A percentile compares a stretch with the other conserved stretches of the same genome.
These are phyloP conservation scores for Boletus rufocinnamomeus DNA, from an alignment of 768 basidiomycete genomes.

Conservation along the genomic window DNA sequence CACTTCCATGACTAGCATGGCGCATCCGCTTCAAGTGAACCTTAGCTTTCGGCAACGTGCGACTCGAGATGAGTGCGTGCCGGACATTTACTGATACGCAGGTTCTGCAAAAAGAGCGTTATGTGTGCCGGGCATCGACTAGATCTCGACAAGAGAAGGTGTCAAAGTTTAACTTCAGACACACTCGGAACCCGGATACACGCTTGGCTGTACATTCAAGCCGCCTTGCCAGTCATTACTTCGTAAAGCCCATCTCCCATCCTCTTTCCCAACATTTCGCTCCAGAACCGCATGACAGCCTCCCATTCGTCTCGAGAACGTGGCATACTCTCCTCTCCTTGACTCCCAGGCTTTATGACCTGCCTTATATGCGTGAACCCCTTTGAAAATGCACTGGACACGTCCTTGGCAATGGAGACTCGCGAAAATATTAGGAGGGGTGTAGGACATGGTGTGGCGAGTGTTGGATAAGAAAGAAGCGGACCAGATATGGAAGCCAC, in stretches of 20 bases:
- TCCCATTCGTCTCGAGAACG: conserved; percentile 75
- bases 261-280: conserved; percentile 59
- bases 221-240: conserved; percentile 47
- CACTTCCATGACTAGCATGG: background rate
- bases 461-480: conserved; percentile 75
- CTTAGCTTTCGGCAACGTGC: no score
- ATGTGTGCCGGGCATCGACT: background rate
- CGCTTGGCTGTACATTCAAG: background rate
- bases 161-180: background rate
- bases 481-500: conserved; percentile 72
- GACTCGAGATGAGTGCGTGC: background rate
- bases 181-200: background rate
- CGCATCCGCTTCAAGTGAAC: background rate
- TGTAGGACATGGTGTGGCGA: conserved; percentile 52
- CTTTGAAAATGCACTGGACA: conserved; percentile 56
- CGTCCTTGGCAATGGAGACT: conserved; percentile 44
- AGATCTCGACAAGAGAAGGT: background rate
- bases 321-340: conserved; percentile 65
- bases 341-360: conserved; percentile 41
- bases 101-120: no score
- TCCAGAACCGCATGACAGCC: conserved; percentile 88
- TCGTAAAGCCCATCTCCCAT: conserved; percentile 66
- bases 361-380: conserved; percentile 57
- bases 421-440: conserved; percentile 64
- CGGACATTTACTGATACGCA: background rate